Conservation (phyloP, 352 stramenopile genomes). For the Pythium rhizo-oryzae region DNA sequence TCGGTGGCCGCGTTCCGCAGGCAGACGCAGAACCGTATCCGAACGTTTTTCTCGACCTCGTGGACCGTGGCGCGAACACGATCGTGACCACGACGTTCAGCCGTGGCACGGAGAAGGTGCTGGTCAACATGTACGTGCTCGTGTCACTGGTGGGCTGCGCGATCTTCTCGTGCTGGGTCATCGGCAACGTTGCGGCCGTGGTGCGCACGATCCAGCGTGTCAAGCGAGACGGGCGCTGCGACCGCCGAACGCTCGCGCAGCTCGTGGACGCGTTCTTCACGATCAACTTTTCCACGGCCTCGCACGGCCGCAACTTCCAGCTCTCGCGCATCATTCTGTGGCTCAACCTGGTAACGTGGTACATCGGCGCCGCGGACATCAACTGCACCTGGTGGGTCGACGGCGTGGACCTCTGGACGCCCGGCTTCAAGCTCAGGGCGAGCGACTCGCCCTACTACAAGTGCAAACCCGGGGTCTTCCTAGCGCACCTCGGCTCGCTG, state of each 20-base stretch:
- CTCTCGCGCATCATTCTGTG: slow-evolving; percentile 22
- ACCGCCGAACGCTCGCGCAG: not conserved
- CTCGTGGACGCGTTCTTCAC: slow-evolving; percentile 18
- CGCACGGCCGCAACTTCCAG: slow-evolving; percentile 26
- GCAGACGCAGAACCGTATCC: slow-evolving; percentile 17
- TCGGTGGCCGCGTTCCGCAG: slow-evolving; percentile 20
- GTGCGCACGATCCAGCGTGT: not conserved
- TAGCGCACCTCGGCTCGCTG: slow-evolving; percentile 5
- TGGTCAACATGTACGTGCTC: slow-evolving; percentile 30
- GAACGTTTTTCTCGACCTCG: slow-evolving; percentile 20
- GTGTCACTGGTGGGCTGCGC: slow-evolving; percentile 24
- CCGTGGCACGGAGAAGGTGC: slow-evolving; percentile 25
- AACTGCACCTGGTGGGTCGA: slow-evolving; percentile 30
- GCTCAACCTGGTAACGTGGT: slow-evolving; percentile 27
- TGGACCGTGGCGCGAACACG: slow-evolving; percentile 21
- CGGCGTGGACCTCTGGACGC: slow-evolving; percentile 26
- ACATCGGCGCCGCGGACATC: slow-evolving; percentile 28
- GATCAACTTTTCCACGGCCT: slow-evolving; percentile 18
- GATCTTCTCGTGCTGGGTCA: slow-evolving; percentile 21
- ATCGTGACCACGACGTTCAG: slow-evolving; percentile 25
- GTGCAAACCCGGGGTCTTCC: slow-evolving; percentile 19
- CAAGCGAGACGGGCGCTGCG: not conserved
- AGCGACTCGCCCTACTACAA: slow-evolving; percentile 31
- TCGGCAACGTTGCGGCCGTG: not conserved
- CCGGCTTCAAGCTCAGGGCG: slow-evolving; percentile 6